These are phyloP conservation scores for Diaporthe helianthi DNA, from an alignment of 2,329 filamentous ascomycete species.

Conservation along the genomic window DNA sequence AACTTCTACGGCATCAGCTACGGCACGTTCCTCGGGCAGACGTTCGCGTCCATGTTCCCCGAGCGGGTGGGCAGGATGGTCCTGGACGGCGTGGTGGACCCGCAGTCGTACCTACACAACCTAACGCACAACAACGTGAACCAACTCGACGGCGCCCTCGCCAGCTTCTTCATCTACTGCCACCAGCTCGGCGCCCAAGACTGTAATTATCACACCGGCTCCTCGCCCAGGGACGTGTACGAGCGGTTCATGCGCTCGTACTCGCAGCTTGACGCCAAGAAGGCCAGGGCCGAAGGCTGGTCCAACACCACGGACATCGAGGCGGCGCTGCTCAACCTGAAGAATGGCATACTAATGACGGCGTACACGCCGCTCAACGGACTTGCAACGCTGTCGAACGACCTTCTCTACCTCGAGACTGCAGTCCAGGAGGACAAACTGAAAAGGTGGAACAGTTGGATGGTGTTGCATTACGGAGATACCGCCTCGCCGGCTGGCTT, in stretches of 20 bases:
- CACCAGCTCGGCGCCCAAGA: conserved; percentile 45
- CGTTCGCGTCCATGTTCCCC: conserved; percentile 50
- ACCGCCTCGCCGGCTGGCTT: background rate
- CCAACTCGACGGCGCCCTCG: conserved; percentile 52
- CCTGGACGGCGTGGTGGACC: conserved; percentile 55
- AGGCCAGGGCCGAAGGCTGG: conserved; percentile 35
- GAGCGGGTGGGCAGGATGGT: conserved; percentile 45
- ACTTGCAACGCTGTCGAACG: background rate
- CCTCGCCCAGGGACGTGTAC: conserved; percentile 45
- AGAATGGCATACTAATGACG: conserved; percentile 19
- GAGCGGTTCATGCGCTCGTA: conserved; percentile 37
- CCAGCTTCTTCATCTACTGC: conserved; percentile 53
- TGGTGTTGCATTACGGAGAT: background rate
- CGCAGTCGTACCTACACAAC: conserved; percentile 45
- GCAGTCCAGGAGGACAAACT: background rate
- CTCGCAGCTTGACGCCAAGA: conserved; percentile 34
- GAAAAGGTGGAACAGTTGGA: background rate
- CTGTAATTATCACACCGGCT: conserved; percentile 48
- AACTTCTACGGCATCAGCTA: conserved; percentile 57
- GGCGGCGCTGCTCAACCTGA: conserved; percentile 27
- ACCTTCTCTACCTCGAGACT: background rate
- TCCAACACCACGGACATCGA: conserved; percentile 36
- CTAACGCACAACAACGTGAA: conserved; percentile 48
- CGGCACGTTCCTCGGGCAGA: conserved; percentile 51
- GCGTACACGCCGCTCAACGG: background rate